Evolutionary conservation across 1,139 yeast genomes (phyloP).

Genomic region (Tardiomyces digboiensis): DNA sequence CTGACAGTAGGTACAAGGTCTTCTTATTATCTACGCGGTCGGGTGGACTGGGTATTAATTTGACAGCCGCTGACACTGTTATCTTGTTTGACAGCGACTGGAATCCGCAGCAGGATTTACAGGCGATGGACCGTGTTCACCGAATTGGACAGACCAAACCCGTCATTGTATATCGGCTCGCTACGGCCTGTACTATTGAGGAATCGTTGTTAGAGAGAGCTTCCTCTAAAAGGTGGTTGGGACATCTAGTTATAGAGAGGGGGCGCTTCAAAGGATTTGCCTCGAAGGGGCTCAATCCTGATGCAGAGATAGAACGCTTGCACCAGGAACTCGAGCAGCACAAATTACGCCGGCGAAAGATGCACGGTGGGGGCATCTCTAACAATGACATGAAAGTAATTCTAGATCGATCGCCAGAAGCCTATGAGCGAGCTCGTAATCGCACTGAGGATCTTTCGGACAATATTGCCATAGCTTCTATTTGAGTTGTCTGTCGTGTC

Average conservation of each 20-base stretch:
- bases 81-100: conserved; percentile 88
- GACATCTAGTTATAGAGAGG: conserved; percentile 72
- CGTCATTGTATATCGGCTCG: conserved; percentile 69
- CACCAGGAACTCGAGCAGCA: conserved; percentile 12
- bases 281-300: conserved; percentile 14
- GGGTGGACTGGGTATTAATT: conserved; percentile 88
- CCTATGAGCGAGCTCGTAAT: conserved; percentile 29
- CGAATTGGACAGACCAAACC: conserved; percentile 86
- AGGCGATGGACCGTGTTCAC: conserved; percentile 94
- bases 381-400: conserved; percentile 42
- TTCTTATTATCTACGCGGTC: conserved; percentile 85
- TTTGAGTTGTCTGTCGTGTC: no score
- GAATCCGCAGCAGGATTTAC: conserved; percentile 96
- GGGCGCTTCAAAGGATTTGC: conserved; percentile 60
- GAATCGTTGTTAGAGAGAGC: conserved; percentile 71
- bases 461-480: no score
- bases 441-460: conserved; percentile 7
- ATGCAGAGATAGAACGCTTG: conserved; percentile 22
- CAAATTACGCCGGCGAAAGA: conserved; percentile 4
- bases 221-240: conserved; percentile 68
- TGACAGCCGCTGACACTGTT: conserved; percentile 84
- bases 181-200: conserved; percentile 72
- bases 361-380: conserved; percentile 20
- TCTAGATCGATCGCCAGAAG: conserved; percentile 40
- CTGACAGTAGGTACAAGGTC: conserved; percentile 27